These are phyloP conservation scores for Sequoiadendron giganteum DNA, from an alignment of 75 land plant species.

Conservation along the genomic window DNA sequence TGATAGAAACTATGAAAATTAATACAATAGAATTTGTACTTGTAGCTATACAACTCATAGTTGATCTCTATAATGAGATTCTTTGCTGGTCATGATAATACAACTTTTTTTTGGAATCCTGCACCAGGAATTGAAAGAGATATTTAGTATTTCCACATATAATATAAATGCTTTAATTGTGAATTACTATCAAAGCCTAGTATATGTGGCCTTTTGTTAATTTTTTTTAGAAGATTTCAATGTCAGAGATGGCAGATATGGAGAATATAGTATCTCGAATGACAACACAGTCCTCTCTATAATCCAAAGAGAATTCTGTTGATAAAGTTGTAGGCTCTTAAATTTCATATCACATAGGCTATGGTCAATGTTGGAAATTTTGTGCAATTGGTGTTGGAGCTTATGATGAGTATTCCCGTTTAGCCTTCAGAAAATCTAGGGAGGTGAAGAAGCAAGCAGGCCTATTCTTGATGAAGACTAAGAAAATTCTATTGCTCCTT, in stretches of 20 bases:
- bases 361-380: background rate
- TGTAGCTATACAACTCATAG: too few species aligned
- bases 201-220: background rate
- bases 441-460: too few species aligned
- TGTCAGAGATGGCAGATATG: background rate
- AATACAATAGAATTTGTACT: too few species aligned
- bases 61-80: too few species aligned
- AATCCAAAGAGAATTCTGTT: background rate
- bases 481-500: too few species aligned
- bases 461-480: too few species aligned
- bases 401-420: too few species aligned
- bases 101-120: background rate
- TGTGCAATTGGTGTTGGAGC: too few species aligned
- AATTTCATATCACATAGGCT: background rate
- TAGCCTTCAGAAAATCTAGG: too few species aligned
- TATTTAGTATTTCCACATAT: background rate
- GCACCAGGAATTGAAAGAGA: background rate
- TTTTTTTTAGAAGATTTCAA: background rate
- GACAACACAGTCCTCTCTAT: background rate
- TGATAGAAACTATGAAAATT: too few species aligned
- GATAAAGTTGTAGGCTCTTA: background rate
- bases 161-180: background rate
- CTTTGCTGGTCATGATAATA: background rate
- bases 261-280: background rate
- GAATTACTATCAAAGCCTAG: background rate